These are phyloP conservation scores for Penicillium sp. DNA, from an alignment of 2,329 filamentous ascomycete species.

Conservation along the genomic window DNA sequence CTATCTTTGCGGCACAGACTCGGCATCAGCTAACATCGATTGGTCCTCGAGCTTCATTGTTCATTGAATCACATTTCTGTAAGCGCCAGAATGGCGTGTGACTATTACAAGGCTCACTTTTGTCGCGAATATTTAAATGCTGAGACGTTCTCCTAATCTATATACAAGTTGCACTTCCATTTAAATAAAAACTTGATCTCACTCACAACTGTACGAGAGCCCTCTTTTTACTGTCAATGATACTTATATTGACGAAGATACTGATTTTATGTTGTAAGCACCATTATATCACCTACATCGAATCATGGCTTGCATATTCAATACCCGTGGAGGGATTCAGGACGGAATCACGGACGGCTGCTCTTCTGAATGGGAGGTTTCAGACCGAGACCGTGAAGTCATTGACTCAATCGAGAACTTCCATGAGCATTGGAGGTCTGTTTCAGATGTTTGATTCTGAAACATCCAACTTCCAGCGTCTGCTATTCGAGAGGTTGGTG, in stretches of 20 bases:
- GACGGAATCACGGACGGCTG: not conserved
- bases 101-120: not conserved
- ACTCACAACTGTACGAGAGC: not conserved
- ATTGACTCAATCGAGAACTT: not conserved
- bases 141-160: not conserved
- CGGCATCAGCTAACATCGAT: not conserved
- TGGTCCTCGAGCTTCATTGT: not conserved
- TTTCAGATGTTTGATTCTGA: not conserved
- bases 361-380: not conserved
- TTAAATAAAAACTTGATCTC: not conserved
- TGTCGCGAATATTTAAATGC: not conserved
- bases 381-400: not conserved
- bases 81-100: not conserved
- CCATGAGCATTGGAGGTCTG: not conserved
- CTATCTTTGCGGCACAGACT: not conserved
- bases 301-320: not conserved
- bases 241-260: not conserved
- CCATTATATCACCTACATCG: not conserved
- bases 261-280: not conserved
- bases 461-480: not conserved
- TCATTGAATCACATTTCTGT: not conserved
- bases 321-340: not conserved
- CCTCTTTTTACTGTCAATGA: not conserved
- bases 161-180: not conserved
- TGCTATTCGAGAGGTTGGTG: not conserved